Evolutionary conservation across 495 filamentous ascomycete genomes (phyloP), one percentile per base, ranked within the genome.

Genomic region (Xylaria cubensis): DNA sequence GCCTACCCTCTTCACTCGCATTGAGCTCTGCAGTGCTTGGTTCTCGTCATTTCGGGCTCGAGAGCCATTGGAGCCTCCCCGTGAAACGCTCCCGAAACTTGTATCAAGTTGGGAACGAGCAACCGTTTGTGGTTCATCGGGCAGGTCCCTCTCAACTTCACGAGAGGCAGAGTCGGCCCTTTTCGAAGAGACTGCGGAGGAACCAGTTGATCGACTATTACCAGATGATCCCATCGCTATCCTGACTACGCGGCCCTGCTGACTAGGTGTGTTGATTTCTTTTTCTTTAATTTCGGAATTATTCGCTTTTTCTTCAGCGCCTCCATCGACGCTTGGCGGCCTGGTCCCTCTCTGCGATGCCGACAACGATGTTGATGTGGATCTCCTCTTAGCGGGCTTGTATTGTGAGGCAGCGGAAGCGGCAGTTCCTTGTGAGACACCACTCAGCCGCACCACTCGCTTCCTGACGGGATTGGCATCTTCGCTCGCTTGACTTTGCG

Each of bases 1-100:
- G 19, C 88, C 90, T 39, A 93, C 86, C 73, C 91, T 85, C 80
- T 93, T 94, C n/a, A 92, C 82, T 1, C 92, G 88, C 81, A 93
- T 83, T 21, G 92, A 92, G 76, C 89, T 91, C 71, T 90, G 91
- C 0, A 88, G 80, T 1, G 87, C 90, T 29, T 82, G 78, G 4
- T 91, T 90, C 6, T 91, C 90, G 0, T 81, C 80, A 82, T 84
- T 83, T 29, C 89, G 78, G 50, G 85, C 84, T 4, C 87, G 88
- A 15, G 84, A 62, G 46, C 75, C 74, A 46, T 76, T 84, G n/a
- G 85, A 79, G 6, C 84, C 85, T 65, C 85, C 72, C 46, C 84
- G 84, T n/a, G 87, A 84, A 13, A 81, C 85, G 78, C 80, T 89
- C 75, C 77, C 86, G 79, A 77, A 76, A 62, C 75, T 79, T 1